Evolutionary conservation across 2,329 filamentous ascomycete genomes (phyloP), one percentile per base, ranked within the genome.

Genomic region (Mycogone perniciosa): DNA sequence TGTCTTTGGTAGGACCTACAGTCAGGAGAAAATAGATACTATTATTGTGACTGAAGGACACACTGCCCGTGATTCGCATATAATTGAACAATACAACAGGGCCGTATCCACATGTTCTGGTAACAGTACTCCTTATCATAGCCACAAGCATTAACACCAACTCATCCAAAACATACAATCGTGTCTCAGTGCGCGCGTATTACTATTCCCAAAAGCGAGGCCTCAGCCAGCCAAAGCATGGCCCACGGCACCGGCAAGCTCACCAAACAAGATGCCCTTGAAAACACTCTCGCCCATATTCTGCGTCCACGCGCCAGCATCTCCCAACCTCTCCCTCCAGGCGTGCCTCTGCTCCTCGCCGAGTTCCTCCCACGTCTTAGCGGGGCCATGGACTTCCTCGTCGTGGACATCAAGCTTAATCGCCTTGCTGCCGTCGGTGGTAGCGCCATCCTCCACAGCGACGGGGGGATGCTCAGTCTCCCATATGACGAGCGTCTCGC

Each of bases 221-320:
- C 60, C 51, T 66, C 61, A 75, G 49, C 60, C 72, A 34, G 64
- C 72, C 47, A 80, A 71, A 43, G 76, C 72, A 31, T 70, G 71
- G 5, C 81, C 79, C 11, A 87, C 80, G 46, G 76, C 70, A 2
- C 80, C 85, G 1, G 79, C 86, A 56, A 88, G 74, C 68, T 89
- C 80, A 20, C 83, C 80, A 68, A 95, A 95, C 55, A 95, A 71
- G 31, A 95, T 79, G 3, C 88, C 86, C 68, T 84, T 82, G 58
- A 95, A 78, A 31, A 93, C 80, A 7, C 75, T 76, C 71, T 92
- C 88, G 3, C 88, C 87, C 74, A 92, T 87, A 35, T 81, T 76
- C 63, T 85, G 82, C n/a, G 80, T 80, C 89, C 88, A 95, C 56
- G 89, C 81, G 0, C 89, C 89, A 0, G 87, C 84, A 49, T 84